phyloP scores from a whole-genome alignment of 805 yeast species.

The Pichia eremophila region DNA sequence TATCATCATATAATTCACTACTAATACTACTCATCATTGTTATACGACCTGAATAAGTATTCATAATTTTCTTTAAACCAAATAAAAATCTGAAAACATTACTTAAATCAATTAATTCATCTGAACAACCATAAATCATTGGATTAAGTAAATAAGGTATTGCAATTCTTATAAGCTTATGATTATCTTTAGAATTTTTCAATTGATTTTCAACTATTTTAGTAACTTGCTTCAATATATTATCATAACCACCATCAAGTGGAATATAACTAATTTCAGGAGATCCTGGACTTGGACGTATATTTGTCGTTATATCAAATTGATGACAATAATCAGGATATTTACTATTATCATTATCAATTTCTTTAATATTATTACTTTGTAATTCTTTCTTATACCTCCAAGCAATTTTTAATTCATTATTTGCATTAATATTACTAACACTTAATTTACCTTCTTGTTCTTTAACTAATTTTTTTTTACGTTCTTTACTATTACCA shows the following conservation, averaged over 20 bases:
- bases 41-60: constrained; percentile 29
- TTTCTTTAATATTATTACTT: neutral
- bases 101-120: constrained; percentile 24
- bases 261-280: constrained; percentile 54
- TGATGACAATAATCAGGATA: constrained; percentile 49
- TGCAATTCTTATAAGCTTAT: constrained; percentile 41
- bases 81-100: constrained; percentile 54
- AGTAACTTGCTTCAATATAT: constrained; percentile 34
- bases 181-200: constrained; percentile 25
- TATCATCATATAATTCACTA: constrained; percentile 51
- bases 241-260: constrained; percentile 16
- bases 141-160: constrained; percentile 80
- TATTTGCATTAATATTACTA: constrained; percentile 42
- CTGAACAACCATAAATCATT: constrained; percentile 48
- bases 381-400: constrained; percentile 40
- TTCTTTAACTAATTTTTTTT: constrained; percentile 45
- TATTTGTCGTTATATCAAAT: constrained; percentile 68
- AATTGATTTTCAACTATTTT: constrained; percentile 28
- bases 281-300: constrained; percentile 56
- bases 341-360: constrained; percentile 24
- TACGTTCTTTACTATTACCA: constrained; percentile 58
- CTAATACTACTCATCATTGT: constrained; percentile 53
- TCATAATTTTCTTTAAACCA: constrained; percentile 43
- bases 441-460: constrained; percentile 61
- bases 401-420: constrained; percentile 86